These are phyloP conservation scores for Diaporthe citriasiana DNA, from an alignment of 2,329 filamentous ascomycete species.

Conservation along the genomic window DNA sequence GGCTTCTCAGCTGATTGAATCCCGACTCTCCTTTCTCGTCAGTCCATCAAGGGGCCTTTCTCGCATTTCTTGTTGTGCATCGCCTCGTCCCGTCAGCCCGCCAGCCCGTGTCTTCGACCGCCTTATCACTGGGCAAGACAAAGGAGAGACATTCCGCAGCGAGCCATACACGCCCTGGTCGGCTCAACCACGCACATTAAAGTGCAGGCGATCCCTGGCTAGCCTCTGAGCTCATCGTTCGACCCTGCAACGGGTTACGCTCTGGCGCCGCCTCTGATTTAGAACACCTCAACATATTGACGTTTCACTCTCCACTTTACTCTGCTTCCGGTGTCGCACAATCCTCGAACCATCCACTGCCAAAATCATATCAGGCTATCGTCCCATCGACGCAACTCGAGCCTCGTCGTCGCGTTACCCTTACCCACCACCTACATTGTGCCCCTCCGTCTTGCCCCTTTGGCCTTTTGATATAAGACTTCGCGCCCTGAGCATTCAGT, in stretches of 20 bases:
- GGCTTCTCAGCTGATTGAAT: constrained; percentile 26
- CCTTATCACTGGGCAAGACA: constrained; percentile 38
- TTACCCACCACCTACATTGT: constrained; percentile 27
- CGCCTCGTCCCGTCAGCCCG: constrained; percentile 15
- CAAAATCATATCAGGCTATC: constrained; percentile 41
- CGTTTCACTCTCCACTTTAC: constrained; percentile 44
- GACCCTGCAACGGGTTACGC: constrained; percentile 36
- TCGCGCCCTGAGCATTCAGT: constrained; percentile 18
- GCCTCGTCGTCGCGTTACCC: constrained; percentile 4
- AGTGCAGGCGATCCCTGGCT: constrained; percentile 29
- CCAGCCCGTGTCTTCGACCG: constrained; percentile 20
- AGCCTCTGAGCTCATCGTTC: constrained; percentile 28
- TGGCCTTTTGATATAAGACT: constrained; percentile 33
- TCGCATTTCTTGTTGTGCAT: constrained; percentile 23
- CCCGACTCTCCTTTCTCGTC: constrained; percentile 28
- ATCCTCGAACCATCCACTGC: constrained; percentile 43
- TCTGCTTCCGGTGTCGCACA: constrained; percentile 43
- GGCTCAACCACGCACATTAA: constrained; percentile 33
- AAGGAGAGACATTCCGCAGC: constrained; percentile 34
- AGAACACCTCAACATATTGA: constrained; percentile 39
- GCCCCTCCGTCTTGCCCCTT: not conserved
- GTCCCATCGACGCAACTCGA: constrained; percentile 33
- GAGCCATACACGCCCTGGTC: constrained; percentile 23
- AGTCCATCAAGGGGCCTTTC: constrained; percentile 18
- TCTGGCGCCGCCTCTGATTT: constrained; percentile 30